Evolutionary conservation across 371 early-diverging fungal species (phyloP).

Genomic region (Polyrhizophydium stewartii): DNA sequence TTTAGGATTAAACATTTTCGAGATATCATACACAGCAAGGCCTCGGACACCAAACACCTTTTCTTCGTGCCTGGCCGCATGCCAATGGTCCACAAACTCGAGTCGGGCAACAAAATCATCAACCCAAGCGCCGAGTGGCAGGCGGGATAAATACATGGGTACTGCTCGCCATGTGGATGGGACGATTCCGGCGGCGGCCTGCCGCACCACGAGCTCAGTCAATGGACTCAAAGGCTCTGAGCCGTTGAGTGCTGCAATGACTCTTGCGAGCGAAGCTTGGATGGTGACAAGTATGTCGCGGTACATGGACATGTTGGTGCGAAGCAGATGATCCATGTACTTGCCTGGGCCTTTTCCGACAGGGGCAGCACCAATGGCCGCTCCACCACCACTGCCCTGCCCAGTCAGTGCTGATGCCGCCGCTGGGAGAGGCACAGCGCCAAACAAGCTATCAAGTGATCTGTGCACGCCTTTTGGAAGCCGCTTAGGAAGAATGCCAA

Average conservation of each 20-base stretch:
- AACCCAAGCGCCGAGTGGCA: slow-evolving; percentile 8
- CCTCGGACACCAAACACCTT: not conserved
- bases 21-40: slow-evolving; percentile 19
- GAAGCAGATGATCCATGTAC: slow-evolving; percentile 10
- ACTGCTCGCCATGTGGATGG: no score
- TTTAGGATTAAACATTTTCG: slow-evolving; percentile 18
- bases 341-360: slow-evolving; percentile 2
- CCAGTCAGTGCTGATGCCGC: not conserved
- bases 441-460: not conserved
- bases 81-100: slow-evolving; percentile 15
- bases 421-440: not conserved
- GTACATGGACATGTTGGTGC: slow-evolving; percentile 3
- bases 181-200: no score
- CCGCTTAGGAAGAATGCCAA: not conserved
- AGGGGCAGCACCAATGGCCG: not conserved
- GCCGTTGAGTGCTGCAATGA: slow-evolving; percentile 1
- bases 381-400: not conserved
- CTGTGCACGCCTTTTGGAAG: not conserved
- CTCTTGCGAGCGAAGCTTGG: not conserved
- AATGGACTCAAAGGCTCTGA: no score
- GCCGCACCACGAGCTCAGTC: no score
- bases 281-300: slow-evolving; percentile 2
- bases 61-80: slow-evolving; percentile 6
- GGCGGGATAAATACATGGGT: no score
- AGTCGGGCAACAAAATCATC: slow-evolving; percentile 18